Evolutionary conservation across 371 early-diverging fungal genomes (phyloP), one percentile per base, ranked within the genome.

Genomic region (Apophysomyces trapeziformis): DNA sequence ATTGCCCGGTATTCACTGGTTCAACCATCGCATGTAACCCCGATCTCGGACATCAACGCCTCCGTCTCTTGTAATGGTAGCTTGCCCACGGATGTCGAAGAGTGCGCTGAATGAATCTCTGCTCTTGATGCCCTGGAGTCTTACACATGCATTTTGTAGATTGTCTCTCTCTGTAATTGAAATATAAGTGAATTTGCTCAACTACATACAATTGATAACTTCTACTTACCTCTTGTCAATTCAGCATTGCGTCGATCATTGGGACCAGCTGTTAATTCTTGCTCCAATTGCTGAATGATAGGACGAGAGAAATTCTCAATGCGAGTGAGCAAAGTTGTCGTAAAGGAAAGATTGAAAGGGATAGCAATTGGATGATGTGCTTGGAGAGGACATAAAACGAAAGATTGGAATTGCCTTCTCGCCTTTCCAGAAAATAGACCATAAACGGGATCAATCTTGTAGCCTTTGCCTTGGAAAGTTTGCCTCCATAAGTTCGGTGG

Each of bases 11-110:
- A 58, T 58, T 58, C 35, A 2, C 37, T 58, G 58, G 58, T 36
- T 58, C 37, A 58, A 32, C 58, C 58, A 58, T n/a, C 58, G 58
- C 35, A 58, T 35, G 37, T 58, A 58, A 35, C 58, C 35, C 35
- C 60, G 8, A 4, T 38, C 21, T 60, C 2, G 12, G 37, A 60
- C 21, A 4, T 60, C 43, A 13, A 60, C n/a, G n/a, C 35, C 35
- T 9, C 60, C 60, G 4, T 60, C 60, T 60, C 60, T 36, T 37
- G 14, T 21, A 11, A 12, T 60, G 43, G 60, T 60, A 60, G 39
- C 60, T 41, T 60, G 60, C 39, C 3, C 0, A 36, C 60, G 60
- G 0, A 38, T 60, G 21, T 60, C 43, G 41, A 60, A 60, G 18
- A 60, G 39, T 14, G 35, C 60, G 60, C n/a, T 9, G 13, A 60